A percentile compares a stretch with the other conserved stretches of the same genome.
phyloP scores from a whole-genome alignment of 1,284 basidiomycete species.

The Marasmius tenuissimus region DNA sequence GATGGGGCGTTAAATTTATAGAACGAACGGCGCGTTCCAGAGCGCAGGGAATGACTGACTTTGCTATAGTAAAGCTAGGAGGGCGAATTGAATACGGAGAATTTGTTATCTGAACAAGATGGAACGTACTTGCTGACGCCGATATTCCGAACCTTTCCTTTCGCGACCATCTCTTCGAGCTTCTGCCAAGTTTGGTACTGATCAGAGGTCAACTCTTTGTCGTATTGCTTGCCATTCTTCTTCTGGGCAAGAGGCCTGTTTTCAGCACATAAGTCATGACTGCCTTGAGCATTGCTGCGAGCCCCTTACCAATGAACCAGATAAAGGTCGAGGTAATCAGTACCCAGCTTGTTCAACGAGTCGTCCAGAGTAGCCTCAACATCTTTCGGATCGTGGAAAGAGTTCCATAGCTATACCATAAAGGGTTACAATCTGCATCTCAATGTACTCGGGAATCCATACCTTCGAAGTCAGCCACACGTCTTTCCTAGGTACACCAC shows the following conservation, averaged over 20 bases:
- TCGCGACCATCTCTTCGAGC: constrained; percentile 76
- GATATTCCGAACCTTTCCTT: constrained; percentile 81
- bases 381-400: constrained; percentile 62
- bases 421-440: background rate
- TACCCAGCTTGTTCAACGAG: constrained; percentile 64
- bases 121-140: constrained; percentile 66
- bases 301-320: constrained; percentile 78
- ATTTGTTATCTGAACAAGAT: background rate
- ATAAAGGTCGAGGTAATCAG: constrained; percentile 79
- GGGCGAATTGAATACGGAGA: background rate
- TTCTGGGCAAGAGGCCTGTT: constrained; percentile 72
- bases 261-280: background rate
- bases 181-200: constrained; percentile 83
- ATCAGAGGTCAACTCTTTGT: constrained; percentile 66
- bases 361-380: constrained; percentile 71
- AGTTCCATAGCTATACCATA: constrained; percentile 62
- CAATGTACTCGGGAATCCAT: background rate
- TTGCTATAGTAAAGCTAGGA: constrained; percentile 54
- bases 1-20: background rate
- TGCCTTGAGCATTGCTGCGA: background rate
- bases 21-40: too few species aligned
- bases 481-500: constrained; percentile 57
- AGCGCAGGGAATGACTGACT: background rate
- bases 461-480: constrained; percentile 65
- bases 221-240: constrained; percentile 51